Percentiles rank a stretch among this genome's conserved stretches.
Evolutionary conservation across 2,329 filamentous ascomycete genomes (phyloP).

Genomic region (Raffaelea ambrosiae): DNA sequence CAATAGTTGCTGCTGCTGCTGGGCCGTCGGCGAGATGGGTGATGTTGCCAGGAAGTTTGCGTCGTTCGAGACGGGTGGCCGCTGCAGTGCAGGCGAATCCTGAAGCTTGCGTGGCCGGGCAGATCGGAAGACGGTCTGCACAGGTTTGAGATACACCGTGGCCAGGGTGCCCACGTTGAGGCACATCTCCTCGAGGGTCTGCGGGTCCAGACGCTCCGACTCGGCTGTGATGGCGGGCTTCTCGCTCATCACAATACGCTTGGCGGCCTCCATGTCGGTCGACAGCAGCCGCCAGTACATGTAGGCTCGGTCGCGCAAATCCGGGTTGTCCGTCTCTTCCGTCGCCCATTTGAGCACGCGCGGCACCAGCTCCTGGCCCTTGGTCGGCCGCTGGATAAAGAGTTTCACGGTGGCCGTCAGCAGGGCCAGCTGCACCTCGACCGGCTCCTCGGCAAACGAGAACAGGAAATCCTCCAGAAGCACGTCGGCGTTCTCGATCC

Average conservation of each 20-base stretch:
- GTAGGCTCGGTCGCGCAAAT: conserved; percentile 89
- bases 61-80: conserved; percentile 43
- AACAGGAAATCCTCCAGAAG: conserved; percentile 92
- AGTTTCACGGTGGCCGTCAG: conserved; percentile 95
- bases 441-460: conserved; percentile 85
- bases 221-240: conserved; percentile 96
- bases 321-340: conserved; percentile 97
- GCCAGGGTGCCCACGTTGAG: conserved; percentile 92
- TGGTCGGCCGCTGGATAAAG: conserved; percentile 93
- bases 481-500: conserved; percentile 93
- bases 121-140: conserved; percentile 91
- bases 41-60: conserved; percentile 20
- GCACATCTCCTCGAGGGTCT: conserved; percentile 93
- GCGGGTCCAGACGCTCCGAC: conserved; percentile 84
- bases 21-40: conserved; percentile 7
- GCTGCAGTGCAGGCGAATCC: conserved; percentile 81
- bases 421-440: conserved; percentile 90
- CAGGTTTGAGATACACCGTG: conserved; percentile 95
- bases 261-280: conserved; percentile 80
- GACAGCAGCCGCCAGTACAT: conserved; percentile 99
- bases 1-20: conserved; percentile 9
- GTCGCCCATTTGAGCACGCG: conserved; percentile 98
- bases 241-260: conserved; percentile 88
- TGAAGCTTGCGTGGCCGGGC: conserved; percentile 71
- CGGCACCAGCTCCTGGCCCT: conserved; percentile 86